Conservation (phyloP, 176 grass and related monocot genomes). For the Oryza australiensis region DNA sequence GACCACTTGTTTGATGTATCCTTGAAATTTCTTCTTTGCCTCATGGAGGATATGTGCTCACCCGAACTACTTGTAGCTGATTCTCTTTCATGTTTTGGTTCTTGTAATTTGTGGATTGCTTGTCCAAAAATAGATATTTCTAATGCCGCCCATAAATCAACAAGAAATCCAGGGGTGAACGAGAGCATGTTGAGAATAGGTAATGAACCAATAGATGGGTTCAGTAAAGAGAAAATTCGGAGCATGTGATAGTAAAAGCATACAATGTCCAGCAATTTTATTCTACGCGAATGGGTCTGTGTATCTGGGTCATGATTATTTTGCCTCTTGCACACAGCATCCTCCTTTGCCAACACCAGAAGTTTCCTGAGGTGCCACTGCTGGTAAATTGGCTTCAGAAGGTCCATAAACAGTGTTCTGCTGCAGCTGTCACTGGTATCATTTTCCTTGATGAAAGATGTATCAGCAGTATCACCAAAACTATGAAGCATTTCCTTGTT, state of each 20-base stretch:
- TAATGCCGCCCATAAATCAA: constrained; percentile 71
- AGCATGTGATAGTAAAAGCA: constrained; percentile 90
- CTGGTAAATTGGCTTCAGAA: constrained; percentile 93
- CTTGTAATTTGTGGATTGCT: constrained; percentile 38
- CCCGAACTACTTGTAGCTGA: constrained; percentile 41
- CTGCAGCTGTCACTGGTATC: constrained; percentile 34
- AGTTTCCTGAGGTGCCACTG: constrained; percentile 97
- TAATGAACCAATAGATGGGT: constrained; percentile 58
- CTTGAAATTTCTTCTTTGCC: constrained; percentile 64
- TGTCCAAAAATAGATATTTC: constrained; percentile 60
- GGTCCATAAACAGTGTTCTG: constrained; percentile 57
- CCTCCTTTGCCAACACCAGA: constrained; percentile 54
- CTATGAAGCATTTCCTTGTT: constrained; percentile 39
- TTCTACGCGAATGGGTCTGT: constrained; percentile 26
- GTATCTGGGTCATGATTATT: constrained; percentile 24
- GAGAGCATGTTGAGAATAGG: constrained; percentile 95
- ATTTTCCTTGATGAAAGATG: constrained; percentile 35
- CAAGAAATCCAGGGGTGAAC: constrained; percentile 91
- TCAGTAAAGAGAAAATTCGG: constrained; percentile 72
- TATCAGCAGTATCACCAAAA: constrained; percentile 29
- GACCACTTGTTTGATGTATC: constrained; percentile 85
- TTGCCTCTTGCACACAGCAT: constrained; percentile 22
- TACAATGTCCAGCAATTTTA: constrained; percentile 64
- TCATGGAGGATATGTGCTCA: constrained; percentile 51
- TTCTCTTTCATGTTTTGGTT: constrained; percentile 48